Percentiles rank a stretch among this genome's conserved stretches.
These are phyloP conservation scores for Buddleja alternifolia DNA, from an alignment of 257 asterid species.

Conservation along the genomic window DNA sequence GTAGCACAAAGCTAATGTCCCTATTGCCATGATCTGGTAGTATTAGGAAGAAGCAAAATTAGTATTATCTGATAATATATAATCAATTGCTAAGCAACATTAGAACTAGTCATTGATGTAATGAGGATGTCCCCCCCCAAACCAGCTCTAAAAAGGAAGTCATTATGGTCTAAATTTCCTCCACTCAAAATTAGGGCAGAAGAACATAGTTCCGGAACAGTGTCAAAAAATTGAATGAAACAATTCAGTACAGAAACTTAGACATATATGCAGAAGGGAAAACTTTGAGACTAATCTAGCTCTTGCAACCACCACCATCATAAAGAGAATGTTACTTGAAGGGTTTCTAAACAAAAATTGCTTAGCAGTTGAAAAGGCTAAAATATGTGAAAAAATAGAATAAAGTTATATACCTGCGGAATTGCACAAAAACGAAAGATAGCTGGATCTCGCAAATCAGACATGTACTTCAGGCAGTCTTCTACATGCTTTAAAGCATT, in stretches of 20 bases:
- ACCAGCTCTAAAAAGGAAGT: slow-evolving; percentile 4
- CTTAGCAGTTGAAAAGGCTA: slow-evolving; percentile 7
- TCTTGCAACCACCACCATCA: not conserved
- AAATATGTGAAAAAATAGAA: slow-evolving; percentile 12
- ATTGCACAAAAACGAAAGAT: slow-evolving; percentile 95
- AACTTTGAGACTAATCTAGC: not conserved
- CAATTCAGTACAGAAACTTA: not conserved
- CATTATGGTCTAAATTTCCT: not conserved
- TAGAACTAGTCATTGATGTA: slow-evolving; percentile 6
- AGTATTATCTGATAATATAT: slow-evolving; percentile 13
- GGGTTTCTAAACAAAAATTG: not conserved
- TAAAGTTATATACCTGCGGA: slow-evolving; percentile 73
- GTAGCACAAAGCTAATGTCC: slow-evolving; percentile 92
- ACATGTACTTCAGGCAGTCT: slow-evolving; percentile 79
- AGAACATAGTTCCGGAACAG: too few relatives aligned
- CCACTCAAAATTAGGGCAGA: not conserved
- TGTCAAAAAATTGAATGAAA: too few relatives aligned
- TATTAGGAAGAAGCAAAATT: slow-evolving; percentile 25
- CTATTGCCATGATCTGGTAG: slow-evolving; percentile 93
- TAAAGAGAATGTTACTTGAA: not conserved
- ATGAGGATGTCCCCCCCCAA: not conserved
- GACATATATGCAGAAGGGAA: not conserved
- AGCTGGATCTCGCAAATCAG: slow-evolving; percentile 72
- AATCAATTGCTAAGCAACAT: not conserved
- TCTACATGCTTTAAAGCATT: slow-evolving; percentile 81